Evolutionary conservation across 352 stramenopile species (phyloP).

Genomic region (Blastocystis hominis): DNA sequence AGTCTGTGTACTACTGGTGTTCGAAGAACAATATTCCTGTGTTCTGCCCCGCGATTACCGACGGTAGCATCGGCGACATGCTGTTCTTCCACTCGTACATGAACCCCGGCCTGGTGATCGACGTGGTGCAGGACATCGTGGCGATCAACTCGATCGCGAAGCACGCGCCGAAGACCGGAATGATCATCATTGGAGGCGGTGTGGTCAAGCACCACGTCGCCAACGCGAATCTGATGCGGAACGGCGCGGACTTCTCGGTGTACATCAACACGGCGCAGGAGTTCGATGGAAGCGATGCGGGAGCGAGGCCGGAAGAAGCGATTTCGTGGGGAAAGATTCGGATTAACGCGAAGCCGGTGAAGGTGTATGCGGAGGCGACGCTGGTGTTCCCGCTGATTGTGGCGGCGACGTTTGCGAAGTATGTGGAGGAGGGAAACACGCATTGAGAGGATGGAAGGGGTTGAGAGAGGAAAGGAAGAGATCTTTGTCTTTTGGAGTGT

Average conservation of each 20-base stretch:
- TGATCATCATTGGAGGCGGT: constrained; percentile 92
- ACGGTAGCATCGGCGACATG: constrained; percentile 98
- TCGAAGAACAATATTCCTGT: constrained; percentile 98
- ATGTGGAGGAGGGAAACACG: constrained; percentile 53
- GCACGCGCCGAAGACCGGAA: constrained; percentile 81
- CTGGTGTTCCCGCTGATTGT: constrained; percentile 97
- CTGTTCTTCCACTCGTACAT: constrained; percentile 99
- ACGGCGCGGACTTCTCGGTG: constrained; percentile 93
- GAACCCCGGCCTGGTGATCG: constrained; percentile 85
- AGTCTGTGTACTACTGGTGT: constrained; percentile 97
- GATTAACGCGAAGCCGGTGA: constrained; percentile 83
- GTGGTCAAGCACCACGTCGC: constrained; percentile 98
- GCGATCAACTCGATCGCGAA: constrained; percentile 93
- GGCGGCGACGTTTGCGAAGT: constrained; percentile 93
- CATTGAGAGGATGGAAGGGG: not conserved
- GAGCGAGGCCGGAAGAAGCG: constrained; percentile 91
- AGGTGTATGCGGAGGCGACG: constrained; percentile 89
- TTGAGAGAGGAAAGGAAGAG: not conserved
- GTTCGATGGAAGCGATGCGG: constrained; percentile 95
- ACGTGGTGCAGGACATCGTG: constrained; percentile 91
- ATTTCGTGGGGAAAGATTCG: constrained; percentile 97
- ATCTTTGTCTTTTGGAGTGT: not conserved
- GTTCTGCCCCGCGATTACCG: constrained; percentile 95
- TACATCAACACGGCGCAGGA: constrained; percentile 97
- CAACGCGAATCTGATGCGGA: constrained; percentile 99